Evolutionary conservation across 208 protist species (phyloP), one percentile per base, ranked within the genome.

Genomic region (Tetramitus jugosus): DNA sequence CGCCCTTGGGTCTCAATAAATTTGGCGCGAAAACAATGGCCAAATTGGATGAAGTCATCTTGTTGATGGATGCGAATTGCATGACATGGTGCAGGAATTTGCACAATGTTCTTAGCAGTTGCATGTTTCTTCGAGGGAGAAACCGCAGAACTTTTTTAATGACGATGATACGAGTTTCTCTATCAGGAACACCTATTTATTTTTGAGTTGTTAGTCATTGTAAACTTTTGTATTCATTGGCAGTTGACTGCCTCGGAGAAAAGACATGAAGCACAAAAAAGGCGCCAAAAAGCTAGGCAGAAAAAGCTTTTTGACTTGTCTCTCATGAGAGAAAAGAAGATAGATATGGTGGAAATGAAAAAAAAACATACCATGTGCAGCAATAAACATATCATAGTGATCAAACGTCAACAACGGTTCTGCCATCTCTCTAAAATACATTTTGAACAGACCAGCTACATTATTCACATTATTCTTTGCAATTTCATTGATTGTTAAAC

Each of bases 321-420:
- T 23, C 46, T 23, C 46, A 7, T 23, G 7, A 23, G 17, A 23
- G 46, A 53, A n/a, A n/a, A n/a, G n/a, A 64, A 64, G 8, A 33
- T 26, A 64, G 7, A 37, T 33, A 64, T 8, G 8, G 29, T 64
- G 8, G 10, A 33, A 64, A 37, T 23, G 10, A 37, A 64, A 33
- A 64, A 7, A 64, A 7, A 64, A 33, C 29, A 67, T 37, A 39
- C 26, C 39, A 35, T 46, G 35, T 8, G 31, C 35, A 29, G 64
- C 64, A 52, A 71, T 49, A 71, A 71, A 71, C 64, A 71, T 71
- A 33, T 71, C 64, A 49, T 71, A 71, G 49, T 71, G 39, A 33
- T 71, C 64, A 71, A 49, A 71, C 6, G 39, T 49, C 17, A 71
- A n/a, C 26, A 71, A 26, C 35, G 64, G 64, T n/a, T 71, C 64